Evolutionary conservation across 805 yeast species (phyloP), one percentile per base, ranked within the genome.

Genomic region (Candida takata): DNA sequence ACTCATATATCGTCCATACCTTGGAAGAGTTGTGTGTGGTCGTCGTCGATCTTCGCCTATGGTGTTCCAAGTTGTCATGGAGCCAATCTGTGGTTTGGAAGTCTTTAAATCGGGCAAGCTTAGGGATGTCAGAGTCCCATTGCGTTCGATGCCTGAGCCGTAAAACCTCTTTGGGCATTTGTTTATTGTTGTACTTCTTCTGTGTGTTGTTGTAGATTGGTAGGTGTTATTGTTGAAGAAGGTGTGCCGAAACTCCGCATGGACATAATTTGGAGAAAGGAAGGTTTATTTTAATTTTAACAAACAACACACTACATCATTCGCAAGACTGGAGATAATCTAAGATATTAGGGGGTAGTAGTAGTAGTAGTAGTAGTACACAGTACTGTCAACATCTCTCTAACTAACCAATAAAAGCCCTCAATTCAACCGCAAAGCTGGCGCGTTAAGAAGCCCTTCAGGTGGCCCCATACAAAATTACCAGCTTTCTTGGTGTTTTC

Each of bases 31-130:
- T 35, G 27, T 26, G 16, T 14, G 19, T 11, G 13, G 26, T 31
- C 27, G 19, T 31, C 27, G 19, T 15, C 31, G 36, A 21, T 19
- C 33, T 32, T 23, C 38, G 38, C 29, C 45, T 49, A 44, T 78
- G 76, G 24, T 72, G 74, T 17, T 62, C 62, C 15, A 69, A 54
- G 34, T 74, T 72, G 45, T 79, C 87, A 36, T 74, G 73, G 12
- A 78, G 64, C 84, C 86, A 78, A 47, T 83, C 90, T 4, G 81
- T 69, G 4, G 90, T 82, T 13, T 60, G 59, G 51, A 79, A 83
- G 29, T 74, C 74, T 29, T 74, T 70, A 49, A 79, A 83, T 34
- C 74, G 57, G 36, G 67, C 68, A 19, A 52, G 41, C 5, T 42
- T 35, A 4, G 44, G 40, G 9, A 43, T 42, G 18, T 36, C 27